Evolutionary conservation across 2,329 filamentous ascomycete genomes (phyloP).

Genomic region (Pseudogymnoascus sp.): DNA sequence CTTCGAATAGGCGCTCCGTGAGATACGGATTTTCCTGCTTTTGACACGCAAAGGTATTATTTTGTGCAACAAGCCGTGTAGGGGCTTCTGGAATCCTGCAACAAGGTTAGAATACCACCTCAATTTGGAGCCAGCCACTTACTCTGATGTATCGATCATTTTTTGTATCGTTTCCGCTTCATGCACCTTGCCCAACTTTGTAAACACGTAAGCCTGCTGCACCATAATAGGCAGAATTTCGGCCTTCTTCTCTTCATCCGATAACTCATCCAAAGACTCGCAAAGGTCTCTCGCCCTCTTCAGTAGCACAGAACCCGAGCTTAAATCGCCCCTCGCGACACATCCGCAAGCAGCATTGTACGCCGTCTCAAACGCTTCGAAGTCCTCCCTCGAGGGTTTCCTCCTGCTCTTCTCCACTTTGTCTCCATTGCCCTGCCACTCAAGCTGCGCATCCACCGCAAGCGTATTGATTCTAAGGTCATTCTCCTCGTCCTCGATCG

Average conservation of each 20-base stretch:
- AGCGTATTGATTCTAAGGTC: slow-evolving; percentile 72
- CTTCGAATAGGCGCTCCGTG: slow-evolving; percentile 53
- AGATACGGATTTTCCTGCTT: slow-evolving; percentile 58
- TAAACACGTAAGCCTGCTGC: slow-evolving; percentile 68
- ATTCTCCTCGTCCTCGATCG: slow-evolving; percentile 55
- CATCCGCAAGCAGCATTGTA: slow-evolving; percentile 73
- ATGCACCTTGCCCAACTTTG: slow-evolving; percentile 55
- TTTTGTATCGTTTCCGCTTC: slow-evolving; percentile 59
- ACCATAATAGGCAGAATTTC: slow-evolving; percentile 70
- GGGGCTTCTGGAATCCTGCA: slow-evolving; percentile 59
- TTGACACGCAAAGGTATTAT: slow-evolving; percentile 49
- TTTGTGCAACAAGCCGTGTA: slow-evolving; percentile 57
- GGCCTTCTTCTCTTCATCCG: slow-evolving; percentile 64
- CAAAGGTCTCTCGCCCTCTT: slow-evolving; percentile 66
- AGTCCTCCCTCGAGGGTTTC: slow-evolving; percentile 51
- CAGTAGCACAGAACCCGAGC: slow-evolving; percentile 57
- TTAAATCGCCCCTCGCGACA: slow-evolving; percentile 62
- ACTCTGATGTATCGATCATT: slow-evolving; percentile 56
- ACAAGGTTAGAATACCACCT: slow-evolving; percentile 26
- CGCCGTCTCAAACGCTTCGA: slow-evolving; percentile 72
- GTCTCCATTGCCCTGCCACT: slow-evolving; percentile 51
- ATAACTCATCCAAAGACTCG: slow-evolving; percentile 64
- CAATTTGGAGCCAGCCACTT: slow-evolving; percentile 28
- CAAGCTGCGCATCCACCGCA: slow-evolving; percentile 64
- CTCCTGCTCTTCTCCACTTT: slow-evolving; percentile 31